A percentile compares a stretch with the other conserved stretches of the same genome.
phyloP scores from a whole-genome alignment of 1,139 yeast genomes.

The Meyerozyma sp. region DNA sequence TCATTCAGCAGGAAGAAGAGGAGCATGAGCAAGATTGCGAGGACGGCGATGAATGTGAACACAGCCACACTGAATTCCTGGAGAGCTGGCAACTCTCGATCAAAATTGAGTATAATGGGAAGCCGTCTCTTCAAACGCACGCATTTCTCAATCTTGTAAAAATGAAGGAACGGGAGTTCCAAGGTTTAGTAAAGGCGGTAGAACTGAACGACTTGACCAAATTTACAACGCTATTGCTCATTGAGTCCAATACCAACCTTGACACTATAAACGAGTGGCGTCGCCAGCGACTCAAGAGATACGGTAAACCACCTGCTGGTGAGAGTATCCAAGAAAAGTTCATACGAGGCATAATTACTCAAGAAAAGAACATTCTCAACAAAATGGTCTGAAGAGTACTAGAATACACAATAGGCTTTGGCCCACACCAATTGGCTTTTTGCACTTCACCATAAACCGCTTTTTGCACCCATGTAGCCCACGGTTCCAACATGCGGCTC shows the following conservation, averaged over 20 bases:
- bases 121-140: constrained; percentile 31
- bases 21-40: constrained; percentile 13
- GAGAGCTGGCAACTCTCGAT: constrained; percentile 35
- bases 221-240: constrained; percentile 6
- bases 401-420: no score
- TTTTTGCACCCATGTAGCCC: neutral
- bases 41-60: constrained; percentile 12
- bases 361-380: neutral
- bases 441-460: no score
- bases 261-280: constrained; percentile 14
- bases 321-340: neutral
- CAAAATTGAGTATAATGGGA: constrained; percentile 27
- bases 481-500: neutral
- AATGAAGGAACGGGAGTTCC: constrained; percentile 13
- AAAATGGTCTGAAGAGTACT: neutral
- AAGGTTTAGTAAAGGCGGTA: constrained; percentile 10
- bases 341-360: neutral
- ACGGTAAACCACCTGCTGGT: constrained; percentile 2
- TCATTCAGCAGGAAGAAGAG: constrained; percentile 16
- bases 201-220: constrained; percentile 2
- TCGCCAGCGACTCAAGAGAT: constrained; percentile 10
- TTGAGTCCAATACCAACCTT: constrained; percentile 5
- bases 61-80: constrained; percentile 9
- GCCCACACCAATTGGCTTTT: no score
- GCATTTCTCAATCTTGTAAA: constrained; percentile 19